These are phyloP conservation scores for Fusarium sp. DNA, from an alignment of 2,329 filamentous ascomycete species.

Conservation along the genomic window DNA sequence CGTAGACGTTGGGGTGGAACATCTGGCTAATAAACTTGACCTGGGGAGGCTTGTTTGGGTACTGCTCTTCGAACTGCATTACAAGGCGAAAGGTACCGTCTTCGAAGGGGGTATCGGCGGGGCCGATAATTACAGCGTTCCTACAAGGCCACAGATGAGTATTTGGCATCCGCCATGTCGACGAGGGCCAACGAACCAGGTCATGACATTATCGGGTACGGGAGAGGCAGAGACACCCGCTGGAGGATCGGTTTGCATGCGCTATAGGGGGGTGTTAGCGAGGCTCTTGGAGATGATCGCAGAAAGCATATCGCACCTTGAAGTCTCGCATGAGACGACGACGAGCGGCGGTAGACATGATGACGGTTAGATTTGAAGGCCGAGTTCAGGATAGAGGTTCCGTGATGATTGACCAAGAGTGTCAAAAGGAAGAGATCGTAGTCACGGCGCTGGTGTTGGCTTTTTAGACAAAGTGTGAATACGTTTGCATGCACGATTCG, in stretches of 20 bases:
- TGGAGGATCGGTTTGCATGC: conserved; percentile 99
- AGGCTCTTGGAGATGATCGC: neutral
- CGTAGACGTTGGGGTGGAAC: conserved; percentile 99
- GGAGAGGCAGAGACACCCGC: conserved; percentile 96
- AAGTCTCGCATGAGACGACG: conserved; percentile 99
- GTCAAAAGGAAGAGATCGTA: neutral
- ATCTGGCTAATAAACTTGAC: conserved; percentile 99
- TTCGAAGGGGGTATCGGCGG: conserved; percentile 96
- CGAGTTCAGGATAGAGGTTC: conserved; percentile 5
- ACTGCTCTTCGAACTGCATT: conserved; percentile 99
- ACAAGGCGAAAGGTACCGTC: conserved; percentile 97
- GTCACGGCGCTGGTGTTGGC: neutral
- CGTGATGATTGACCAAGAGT: neutral
- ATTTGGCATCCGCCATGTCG: conserved; percentile 4
- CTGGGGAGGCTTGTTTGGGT: conserved; percentile 96
- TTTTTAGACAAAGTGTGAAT: conserved; percentile 4
- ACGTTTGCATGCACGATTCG: conserved; percentile 17
- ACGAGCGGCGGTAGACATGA: conserved; percentile 88
- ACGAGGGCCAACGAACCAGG: conserved; percentile 70
- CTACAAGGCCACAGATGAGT: conserved; percentile 57
- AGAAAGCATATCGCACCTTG: conserved; percentile 72
- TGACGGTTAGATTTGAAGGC: conserved; percentile 30
- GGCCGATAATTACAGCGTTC: conserved; percentile 98
- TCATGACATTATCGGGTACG: conserved; percentile 97
- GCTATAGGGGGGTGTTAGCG: conserved; percentile 61